Conservation (phyloP, 176 grass and related monocot genomes). For the Oryza rufipogon region DNA sequence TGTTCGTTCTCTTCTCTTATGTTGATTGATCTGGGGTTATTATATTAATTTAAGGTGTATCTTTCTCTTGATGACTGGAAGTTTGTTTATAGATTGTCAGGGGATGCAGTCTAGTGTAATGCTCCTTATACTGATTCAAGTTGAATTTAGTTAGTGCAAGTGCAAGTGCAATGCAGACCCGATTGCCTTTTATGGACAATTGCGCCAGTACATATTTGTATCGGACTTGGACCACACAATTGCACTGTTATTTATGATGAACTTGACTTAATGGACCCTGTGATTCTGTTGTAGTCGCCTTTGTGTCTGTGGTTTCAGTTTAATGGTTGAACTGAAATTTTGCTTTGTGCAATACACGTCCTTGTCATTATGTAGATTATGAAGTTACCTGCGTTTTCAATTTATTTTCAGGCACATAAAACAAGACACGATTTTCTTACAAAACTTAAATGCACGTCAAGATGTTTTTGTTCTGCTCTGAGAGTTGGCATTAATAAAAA, state of each 20-base stretch:
- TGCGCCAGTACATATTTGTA: background rate
- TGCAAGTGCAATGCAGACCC: background rate
- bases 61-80: background rate
- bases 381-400: background rate
- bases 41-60: background rate
- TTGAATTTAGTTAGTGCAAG: background rate
- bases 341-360: background rate
- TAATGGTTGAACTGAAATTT: background rate
- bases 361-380: background rate
- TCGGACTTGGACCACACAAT: constrained; percentile 10
- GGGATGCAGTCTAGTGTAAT: background rate
- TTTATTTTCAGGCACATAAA: background rate
- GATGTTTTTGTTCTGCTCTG: too few species aligned
- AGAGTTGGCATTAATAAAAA: too few species aligned
- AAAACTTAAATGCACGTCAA: too few species aligned
- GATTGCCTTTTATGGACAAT: background rate
- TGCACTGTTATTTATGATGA: background rate
- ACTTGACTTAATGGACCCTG: constrained; percentile 15
- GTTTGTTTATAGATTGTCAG: background rate
- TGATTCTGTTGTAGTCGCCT: background rate
- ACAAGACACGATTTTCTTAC: background rate
- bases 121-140: background rate
- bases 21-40: background rate
- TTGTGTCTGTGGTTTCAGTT: background rate
- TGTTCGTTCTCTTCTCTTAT: background rate